These are phyloP conservation scores for Geosiphon pyriformis DNA, from an alignment of 192 early-diverging fungal species.

Conservation along the genomic window DNA sequence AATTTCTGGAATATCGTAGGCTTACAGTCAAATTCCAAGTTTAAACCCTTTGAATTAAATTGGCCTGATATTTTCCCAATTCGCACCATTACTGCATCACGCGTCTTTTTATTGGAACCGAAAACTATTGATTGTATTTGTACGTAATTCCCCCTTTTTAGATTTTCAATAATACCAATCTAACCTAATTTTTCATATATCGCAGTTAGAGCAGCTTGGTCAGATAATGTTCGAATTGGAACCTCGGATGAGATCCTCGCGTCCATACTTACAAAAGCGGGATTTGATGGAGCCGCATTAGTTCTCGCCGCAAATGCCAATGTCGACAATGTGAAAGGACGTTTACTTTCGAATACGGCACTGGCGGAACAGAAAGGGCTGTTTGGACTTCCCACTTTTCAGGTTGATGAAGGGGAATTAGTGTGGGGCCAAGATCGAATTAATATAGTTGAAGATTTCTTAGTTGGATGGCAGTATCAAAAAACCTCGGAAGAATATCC, in stretches of 20 bases:
- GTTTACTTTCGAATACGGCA: constrained; percentile 20
- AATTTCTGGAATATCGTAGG: constrained; percentile 12
- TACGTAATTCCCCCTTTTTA: constrained; percentile 1
- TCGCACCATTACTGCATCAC: constrained; percentile 13
- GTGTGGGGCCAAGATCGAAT: constrained; percentile 26
- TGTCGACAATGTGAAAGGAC: constrained; percentile 19
- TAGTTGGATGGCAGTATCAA: constrained; percentile 4
- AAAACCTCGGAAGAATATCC: too few relatives aligned
- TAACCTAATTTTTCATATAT: neutral
- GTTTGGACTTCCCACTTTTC: constrained; percentile 22
- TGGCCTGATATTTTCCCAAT: constrained; percentile 24
- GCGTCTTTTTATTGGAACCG: constrained; percentile 16
- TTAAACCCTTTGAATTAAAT: constrained; percentile 7
- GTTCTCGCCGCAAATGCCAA: constrained; percentile 7
- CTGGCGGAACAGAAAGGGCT: constrained; percentile 13
- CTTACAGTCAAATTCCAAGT: constrained; percentile 11
- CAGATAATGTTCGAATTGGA: constrained; percentile 4
- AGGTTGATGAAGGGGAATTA: constrained; percentile 22
- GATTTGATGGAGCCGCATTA: constrained; percentile 22
- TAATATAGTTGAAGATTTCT: constrained; percentile 11
- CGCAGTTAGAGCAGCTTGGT: constrained; percentile 24
- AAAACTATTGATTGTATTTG: constrained; percentile 14
- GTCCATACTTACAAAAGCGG: constrained; percentile 4
- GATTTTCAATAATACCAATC: neutral
- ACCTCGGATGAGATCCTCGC: constrained; percentile 4